These are phyloP conservation scores for Volutella citrinella DNA, from an alignment of 2,329 filamentous ascomycete genomes.

Conservation along the genomic window DNA sequence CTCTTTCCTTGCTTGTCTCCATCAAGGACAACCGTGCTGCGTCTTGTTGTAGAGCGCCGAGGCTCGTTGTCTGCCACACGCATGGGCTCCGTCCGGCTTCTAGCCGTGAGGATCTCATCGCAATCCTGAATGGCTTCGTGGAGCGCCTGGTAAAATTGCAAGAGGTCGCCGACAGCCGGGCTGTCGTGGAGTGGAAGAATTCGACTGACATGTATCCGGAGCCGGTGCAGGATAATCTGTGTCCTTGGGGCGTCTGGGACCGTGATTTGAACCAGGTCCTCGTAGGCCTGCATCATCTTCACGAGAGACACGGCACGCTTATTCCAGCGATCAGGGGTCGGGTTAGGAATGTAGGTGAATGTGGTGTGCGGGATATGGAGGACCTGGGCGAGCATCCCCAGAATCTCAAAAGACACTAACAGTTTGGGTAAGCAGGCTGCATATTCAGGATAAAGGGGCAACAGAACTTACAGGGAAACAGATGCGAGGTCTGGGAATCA, in stretches of 20 bases:
- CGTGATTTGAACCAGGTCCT: slow-evolving; percentile 23
- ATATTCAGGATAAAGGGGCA: not conserved
- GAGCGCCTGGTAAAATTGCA: slow-evolving; percentile 36
- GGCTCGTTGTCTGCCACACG: slow-evolving; percentile 1
- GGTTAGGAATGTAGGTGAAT: slow-evolving; percentile 56
- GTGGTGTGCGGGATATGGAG: slow-evolving; percentile 47
- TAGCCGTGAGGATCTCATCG: slow-evolving; percentile 41
- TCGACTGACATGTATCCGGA: slow-evolving; percentile 23
- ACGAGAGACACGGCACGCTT: slow-evolving; percentile 44
- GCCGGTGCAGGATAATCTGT: slow-evolving; percentile 17
- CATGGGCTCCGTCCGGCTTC: slow-evolving; percentile 19
- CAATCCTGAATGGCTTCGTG: slow-evolving; percentile 39
- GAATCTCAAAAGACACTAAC: slow-evolving; percentile 57
- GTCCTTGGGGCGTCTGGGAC: slow-evolving; percentile 18
- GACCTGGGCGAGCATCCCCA: slow-evolving; percentile 54
- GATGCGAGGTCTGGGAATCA: slow-evolving; percentile 40
- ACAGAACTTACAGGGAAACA: slow-evolving; percentile 45
- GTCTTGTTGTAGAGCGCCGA: slow-evolving; percentile 8
- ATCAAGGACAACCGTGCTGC: slow-evolving; percentile 7
- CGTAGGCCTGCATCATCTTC: slow-evolving; percentile 40
- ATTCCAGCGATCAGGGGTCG: slow-evolving; percentile 53
- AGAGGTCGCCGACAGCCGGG: slow-evolving; percentile 19
- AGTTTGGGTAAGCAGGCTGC: slow-evolving; percentile 14
- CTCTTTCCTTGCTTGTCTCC: slow-evolving; percentile 21
- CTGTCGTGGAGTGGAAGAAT: slow-evolving; percentile 24